These are phyloP conservation scores for Abrus pulchellus DNA, from an alignment of 306 rosid species.

Conservation along the genomic window DNA sequence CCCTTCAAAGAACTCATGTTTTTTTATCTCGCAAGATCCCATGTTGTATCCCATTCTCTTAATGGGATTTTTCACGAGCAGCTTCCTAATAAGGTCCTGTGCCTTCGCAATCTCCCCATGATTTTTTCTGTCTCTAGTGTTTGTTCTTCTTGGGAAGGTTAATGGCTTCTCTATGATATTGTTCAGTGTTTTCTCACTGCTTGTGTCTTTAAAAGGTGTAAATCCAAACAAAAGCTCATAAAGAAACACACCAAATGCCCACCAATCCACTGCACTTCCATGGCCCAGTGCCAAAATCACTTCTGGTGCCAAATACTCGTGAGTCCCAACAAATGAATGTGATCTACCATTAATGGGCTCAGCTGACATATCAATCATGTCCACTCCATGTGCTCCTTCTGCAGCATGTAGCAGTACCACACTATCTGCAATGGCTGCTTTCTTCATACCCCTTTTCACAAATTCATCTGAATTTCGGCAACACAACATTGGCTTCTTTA, in stretches of 20 bases:
- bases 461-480: constrained; percentile 4
- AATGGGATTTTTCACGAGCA: constrained; percentile 62
- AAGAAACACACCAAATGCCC: constrained; percentile 67
- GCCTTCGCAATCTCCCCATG: constrained; percentile 47
- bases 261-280: constrained; percentile 75
- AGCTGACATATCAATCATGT: too few relatives aligned
- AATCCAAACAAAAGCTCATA: constrained; percentile 65
- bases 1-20: constrained; percentile 65
- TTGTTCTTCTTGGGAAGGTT: constrained; percentile 54
- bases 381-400: too few relatives aligned
- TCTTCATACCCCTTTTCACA: background rate
- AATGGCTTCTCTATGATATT: constrained; percentile 59
- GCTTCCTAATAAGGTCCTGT: constrained; percentile 62
- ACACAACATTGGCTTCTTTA: constrained; percentile 46
- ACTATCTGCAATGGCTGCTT: too few relatives aligned
- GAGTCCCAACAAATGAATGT: constrained; percentile 74
- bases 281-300: constrained; percentile 64
- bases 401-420: too few relatives aligned
- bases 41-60: constrained; percentile 58
- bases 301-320: constrained; percentile 72
- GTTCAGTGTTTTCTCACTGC: constrained; percentile 58
- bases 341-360: constrained; percentile 66
- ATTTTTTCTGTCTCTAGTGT: background rate
- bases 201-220: constrained; percentile 61
- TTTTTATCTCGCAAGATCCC: constrained; percentile 71